phyloP scores from a whole-genome alignment of 2,329 filamentous ascomycete genomes.

The Cordyceps cicadae region DNA sequence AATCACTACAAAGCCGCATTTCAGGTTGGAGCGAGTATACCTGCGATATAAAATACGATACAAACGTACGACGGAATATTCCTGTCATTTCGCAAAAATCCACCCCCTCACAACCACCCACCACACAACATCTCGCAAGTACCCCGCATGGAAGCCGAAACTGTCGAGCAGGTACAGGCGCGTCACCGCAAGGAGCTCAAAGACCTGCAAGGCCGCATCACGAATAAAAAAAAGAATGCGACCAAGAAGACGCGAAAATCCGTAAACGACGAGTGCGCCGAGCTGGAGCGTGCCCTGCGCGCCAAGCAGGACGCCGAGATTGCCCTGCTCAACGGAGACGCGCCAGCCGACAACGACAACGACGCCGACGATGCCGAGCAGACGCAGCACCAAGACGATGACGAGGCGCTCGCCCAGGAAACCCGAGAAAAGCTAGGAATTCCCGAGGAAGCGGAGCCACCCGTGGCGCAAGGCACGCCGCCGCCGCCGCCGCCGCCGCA shows the following conservation, averaged over 20 bases:
- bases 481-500: not conserved
- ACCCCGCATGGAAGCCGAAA: slow-evolving; percentile 31
- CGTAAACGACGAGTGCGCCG: slow-evolving; percentile 67
- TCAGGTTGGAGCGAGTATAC: too few relatives aligned
- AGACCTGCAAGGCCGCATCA: slow-evolving; percentile 77
- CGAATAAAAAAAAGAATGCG: slow-evolving; percentile 93
- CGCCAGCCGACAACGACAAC: slow-evolving; percentile 13
- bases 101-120: not conserved
- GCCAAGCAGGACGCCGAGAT: slow-evolving; percentile 59
- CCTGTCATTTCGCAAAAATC: too few relatives aligned
- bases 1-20: too few relatives aligned
- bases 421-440: slow-evolving; percentile 19
- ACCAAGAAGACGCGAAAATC: slow-evolving; percentile 78
- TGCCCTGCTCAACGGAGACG: slow-evolving; percentile 29
- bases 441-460: not conserved
- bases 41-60: too few relatives aligned
- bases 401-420: slow-evolving; percentile 15
- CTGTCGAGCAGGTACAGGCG: slow-evolving; percentile 67
- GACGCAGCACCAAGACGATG: slow-evolving; percentile 13
- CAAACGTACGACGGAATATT: too few relatives aligned
- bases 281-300: slow-evolving; percentile 57
- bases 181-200: slow-evolving; percentile 83
- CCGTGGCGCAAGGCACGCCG: not conserved
- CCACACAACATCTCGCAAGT: not conserved
- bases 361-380: slow-evolving; percentile 15